Base-by-base conservation (phyloP, 2,329 filamentous ascomycete species). In the Diplodia intermedia region DNA sequence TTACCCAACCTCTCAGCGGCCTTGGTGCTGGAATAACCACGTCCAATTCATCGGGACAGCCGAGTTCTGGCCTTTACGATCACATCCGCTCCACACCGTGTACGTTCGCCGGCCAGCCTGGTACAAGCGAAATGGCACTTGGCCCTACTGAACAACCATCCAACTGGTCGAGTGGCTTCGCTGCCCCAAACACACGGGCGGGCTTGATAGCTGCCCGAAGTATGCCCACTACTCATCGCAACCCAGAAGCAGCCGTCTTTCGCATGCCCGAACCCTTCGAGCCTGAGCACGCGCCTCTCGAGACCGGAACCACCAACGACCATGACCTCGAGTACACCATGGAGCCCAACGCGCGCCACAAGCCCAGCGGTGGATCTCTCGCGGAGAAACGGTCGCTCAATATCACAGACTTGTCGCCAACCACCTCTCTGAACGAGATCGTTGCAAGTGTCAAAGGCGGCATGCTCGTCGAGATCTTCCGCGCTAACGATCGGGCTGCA, bases 391-490 rank as follows among this genome's bases (percentile, higher is more conserved):
- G 90, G 60, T 91, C 90, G 0, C 71, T 96, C 26, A 79, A 87
- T 26, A 80, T 94, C 61, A 80, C 79, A 43, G 88, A 89, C 68
- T 82, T 95, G 1, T 81, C 89, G 0, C 85, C 89, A 5, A 82
- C 81, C 2, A 86, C 85, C 15, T 90, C 88, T 0, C 87, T 91
- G 73, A 83, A 83, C 56, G 91, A 95, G 70, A 80, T 95, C 69
- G 84, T 86, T 3, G 82, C 84, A 26, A 84, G 85, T 12, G 80
- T 95, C 63, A 88, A 89, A 68, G 92, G 92, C 29, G 92, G 92
- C 1, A 83, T 86, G 70, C 73, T 96, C 12, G 77, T 94, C 12
- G 90, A 93, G 70, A 81, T 94, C 50, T 90, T 86, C 71, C 72
- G 93, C 57, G 86, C 88, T 38, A 40, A 85, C 52, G 88, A 92